phyloP scores from a whole-genome alignment of 129 eudicot species.

The Gnaphalium uliginosum region DNA sequence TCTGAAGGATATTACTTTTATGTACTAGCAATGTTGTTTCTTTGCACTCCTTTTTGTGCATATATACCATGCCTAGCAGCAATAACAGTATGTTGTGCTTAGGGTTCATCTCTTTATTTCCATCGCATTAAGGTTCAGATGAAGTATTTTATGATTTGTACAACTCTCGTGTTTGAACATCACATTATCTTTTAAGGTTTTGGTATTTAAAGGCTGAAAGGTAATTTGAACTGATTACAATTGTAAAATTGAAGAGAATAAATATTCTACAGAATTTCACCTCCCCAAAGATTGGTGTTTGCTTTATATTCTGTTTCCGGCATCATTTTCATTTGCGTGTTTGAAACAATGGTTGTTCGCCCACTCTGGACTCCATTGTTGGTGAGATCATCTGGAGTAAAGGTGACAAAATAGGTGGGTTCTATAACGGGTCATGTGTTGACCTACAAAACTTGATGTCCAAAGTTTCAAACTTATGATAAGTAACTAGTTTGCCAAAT shows the following conservation, averaged over 20 bases:
- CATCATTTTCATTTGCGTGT: neutral
- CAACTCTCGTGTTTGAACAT: neutral
- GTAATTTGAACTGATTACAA: constrained; percentile 7
- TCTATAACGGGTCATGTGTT: neutral
- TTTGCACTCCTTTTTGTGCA: no score
- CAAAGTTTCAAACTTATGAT: no score
- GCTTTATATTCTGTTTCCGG: neutral
- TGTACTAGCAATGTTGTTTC: neutral
- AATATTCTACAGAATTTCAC: no score
- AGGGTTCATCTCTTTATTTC: neutral
- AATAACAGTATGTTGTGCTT: neutral
- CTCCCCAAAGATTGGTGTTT: neutral
- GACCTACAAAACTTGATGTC: no score
- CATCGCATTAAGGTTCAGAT: neutral
- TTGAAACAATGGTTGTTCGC: neutral
- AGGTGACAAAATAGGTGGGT: neutral
- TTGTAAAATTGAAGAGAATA: neutral
- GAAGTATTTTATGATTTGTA: neutral
- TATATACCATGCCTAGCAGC: neutral
- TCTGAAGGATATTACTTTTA: constrained; percentile 11
- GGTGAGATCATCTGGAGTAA: neutral
- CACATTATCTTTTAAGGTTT: constrained; percentile 1
- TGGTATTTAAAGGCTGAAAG: constrained; percentile 1
- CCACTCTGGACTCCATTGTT: neutral
- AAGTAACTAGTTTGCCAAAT: neutral